phyloP scores from a whole-genome alignment of 345 rosid species.

The Ceriops decandra region DNA sequence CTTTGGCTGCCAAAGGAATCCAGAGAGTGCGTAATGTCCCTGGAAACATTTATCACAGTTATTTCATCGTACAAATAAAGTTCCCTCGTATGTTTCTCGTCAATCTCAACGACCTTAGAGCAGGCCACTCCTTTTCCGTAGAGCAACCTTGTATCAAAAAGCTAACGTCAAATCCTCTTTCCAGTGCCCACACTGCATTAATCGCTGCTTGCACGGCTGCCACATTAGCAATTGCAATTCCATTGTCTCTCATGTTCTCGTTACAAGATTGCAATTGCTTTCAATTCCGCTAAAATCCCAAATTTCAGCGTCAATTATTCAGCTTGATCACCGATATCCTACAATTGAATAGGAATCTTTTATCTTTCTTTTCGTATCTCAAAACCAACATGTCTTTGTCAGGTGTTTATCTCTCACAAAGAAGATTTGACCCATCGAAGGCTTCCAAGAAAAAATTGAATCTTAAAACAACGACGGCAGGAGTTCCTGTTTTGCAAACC shows the following conservation, averaged over 20 bases:
- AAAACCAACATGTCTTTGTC: neutral
- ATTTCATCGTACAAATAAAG: conserved; percentile 37
- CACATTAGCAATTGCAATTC: conserved; percentile 22
- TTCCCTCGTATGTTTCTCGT: conserved; percentile 47
- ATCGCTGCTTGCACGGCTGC: conserved; percentile 54
- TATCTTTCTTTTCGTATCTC: neutral
- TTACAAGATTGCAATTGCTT: neutral
- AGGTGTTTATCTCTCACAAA: no score
- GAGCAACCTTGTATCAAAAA: conserved; percentile 57
- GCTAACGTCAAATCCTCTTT: conserved; percentile 70
- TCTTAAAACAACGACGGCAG: no score
- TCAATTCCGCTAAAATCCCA: neutral
- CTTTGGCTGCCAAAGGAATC: conserved; percentile 37
- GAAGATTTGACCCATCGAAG: neutral
- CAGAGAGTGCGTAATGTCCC: conserved; percentile 42
- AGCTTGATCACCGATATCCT: neutral
- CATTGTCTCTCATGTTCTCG: conserved; percentile 23
- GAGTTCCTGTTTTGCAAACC: no score
- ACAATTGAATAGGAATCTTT: neutral
- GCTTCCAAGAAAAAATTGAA: neutral
- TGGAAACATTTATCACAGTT: conserved; percentile 47
- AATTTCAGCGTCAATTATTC: neutral
- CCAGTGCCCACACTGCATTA: conserved; percentile 59
- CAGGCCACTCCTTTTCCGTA: conserved; percentile 60
- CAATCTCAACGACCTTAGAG: conserved; percentile 52